Conservation (phyloP, 371 early-diverging fungal species). For the Mortierella sp. region DNA sequence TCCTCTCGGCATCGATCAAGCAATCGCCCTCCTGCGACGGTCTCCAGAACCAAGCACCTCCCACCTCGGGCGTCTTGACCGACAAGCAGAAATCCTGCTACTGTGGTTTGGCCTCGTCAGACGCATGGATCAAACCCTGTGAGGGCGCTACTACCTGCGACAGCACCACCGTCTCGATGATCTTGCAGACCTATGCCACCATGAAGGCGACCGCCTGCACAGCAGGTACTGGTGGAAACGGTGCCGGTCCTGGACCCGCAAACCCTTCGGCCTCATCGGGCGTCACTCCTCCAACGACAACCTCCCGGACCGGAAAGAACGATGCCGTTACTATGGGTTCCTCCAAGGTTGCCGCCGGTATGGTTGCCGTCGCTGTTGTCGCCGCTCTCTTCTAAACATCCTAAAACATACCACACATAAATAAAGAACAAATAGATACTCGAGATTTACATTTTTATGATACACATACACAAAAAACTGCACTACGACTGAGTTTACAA, state of each 20-base stretch:
- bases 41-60: neutral
- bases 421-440: neutral
- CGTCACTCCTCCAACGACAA: too few species aligned
- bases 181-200: neutral
- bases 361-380: too few species aligned
- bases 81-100: neutral
- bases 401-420: neutral
- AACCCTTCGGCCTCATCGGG: too few species aligned
- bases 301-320: neutral
- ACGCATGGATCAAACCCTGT: neutral
- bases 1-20: neutral
- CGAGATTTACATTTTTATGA: neutral
- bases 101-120: neutral
- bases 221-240: neutral
- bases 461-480: slow-evolving; percentile 1
- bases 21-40: neutral
- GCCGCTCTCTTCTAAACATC: too few species aligned
- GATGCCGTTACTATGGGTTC: neutral
- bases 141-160: neutral
- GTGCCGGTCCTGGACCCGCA: neutral
- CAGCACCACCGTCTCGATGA: neutral
- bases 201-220: neutral
- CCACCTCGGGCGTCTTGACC: neutral
- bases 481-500: neutral
- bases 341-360: too few species aligned